These are phyloP conservation scores for Globisporangium cederbergense DNA, from an alignment of 352 stramenopile species.

Conservation along the genomic window DNA sequence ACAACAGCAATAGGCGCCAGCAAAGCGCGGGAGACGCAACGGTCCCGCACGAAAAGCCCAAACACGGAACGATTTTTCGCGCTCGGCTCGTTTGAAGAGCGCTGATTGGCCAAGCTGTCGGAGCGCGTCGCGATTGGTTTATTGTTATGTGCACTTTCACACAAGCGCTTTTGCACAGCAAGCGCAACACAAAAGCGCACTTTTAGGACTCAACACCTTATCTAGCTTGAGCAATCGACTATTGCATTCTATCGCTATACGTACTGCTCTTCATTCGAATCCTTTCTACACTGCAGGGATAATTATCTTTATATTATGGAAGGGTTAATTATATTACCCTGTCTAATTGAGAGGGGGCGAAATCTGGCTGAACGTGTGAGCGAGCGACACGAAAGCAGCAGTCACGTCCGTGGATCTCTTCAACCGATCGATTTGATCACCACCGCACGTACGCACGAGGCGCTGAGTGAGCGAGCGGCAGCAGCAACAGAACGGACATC, in stretches of 20 bases:
- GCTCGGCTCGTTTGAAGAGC: neutral
- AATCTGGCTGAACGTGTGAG: neutral
- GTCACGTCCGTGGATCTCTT: conserved; percentile 2
- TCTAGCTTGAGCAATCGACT: neutral
- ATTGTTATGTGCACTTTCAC: neutral
- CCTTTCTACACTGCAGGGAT: neutral
- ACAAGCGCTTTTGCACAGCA: neutral
- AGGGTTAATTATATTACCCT: neutral
- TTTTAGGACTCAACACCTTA: neutral
- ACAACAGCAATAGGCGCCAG: no score
- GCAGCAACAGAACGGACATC: neutral
- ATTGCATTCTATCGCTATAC: neutral
- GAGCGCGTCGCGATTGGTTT: neutral
- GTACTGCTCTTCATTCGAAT: neutral
- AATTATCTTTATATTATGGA: neutral
- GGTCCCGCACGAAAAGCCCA: neutral
- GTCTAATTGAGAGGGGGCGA: conserved; percentile 4
- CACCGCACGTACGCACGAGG: neutral
- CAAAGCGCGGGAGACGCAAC: neutral
- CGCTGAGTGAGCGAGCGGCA: neutral
- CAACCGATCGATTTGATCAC: neutral
- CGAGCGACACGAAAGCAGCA: conserved; percentile 11
- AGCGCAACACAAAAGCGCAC: neutral
- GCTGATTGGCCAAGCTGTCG: neutral
- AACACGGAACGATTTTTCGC: neutral